Percentiles rank a stretch among this genome's conserved stretches.
Conservation (phyloP, 495 filamentous ascomycete genomes). For the Daldinia childiae region DNA sequence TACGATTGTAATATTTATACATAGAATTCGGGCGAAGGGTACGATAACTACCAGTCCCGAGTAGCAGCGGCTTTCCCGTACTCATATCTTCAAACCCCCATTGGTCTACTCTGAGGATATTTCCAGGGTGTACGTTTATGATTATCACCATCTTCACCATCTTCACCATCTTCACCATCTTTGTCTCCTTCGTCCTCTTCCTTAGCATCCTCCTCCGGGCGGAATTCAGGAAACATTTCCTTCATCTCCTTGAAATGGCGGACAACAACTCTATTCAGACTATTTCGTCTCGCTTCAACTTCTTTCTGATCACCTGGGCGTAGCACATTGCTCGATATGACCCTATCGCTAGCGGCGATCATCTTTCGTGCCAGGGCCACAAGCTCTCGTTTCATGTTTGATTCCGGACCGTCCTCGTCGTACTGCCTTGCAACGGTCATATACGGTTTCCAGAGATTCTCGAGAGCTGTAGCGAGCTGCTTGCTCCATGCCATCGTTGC, state of each 20-base stretch:
- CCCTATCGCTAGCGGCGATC: conserved; percentile 51
- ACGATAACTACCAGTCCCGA: background rate
- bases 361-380: conserved; percentile 54
- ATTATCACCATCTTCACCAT: background rate
- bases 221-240: conserved; percentile 17
- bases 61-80: background rate
- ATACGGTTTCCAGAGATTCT: conserved; percentile 53
- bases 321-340: conserved; percentile 41
- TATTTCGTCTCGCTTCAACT: conserved; percentile 41
- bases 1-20: background rate
- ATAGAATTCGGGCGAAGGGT: background rate
- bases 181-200: background rate
- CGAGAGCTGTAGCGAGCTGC: conserved; percentile 50
- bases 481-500: conserved; percentile 44
- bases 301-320: conserved; percentile 18
- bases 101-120: background rate
- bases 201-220: background rate
- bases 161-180: background rate
- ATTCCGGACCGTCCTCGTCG: conserved; percentile 26
- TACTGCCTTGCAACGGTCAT: conserved; percentile 42
- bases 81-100: background rate
- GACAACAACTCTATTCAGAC: conserved; percentile 40
- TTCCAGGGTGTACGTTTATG: background rate
- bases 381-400: conserved; percentile 44
- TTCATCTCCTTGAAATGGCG: conserved; percentile 31